Base-by-base conservation (phyloP, 2,329 filamentous ascomycete genomes). In the Trichophyton equinum region DNA sequence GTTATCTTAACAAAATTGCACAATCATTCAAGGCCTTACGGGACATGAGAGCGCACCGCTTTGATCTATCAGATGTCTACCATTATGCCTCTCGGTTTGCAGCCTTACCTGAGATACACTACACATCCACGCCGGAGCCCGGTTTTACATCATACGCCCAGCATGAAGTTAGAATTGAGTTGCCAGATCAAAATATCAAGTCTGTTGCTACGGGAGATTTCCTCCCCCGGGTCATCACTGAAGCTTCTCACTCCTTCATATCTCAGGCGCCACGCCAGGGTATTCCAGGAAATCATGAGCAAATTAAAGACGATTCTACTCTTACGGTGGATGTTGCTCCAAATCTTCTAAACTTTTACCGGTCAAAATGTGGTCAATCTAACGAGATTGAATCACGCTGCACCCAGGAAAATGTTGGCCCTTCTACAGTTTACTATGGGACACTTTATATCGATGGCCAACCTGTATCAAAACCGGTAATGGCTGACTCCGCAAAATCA, bases 81-180 rank as follows among this genome's bases (percentile, higher is more conserved):
- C 74, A 76, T 61, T 77, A 76, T 65, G 74, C 74, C 40, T 75
- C 75, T 1, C 67, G 70, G 30, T 75, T 71, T 62, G 73, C 72
- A 42, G 60, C 65, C 1, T 62, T 74, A 18, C 76, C 76, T 9
- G 57, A 62, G 2, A 59, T 63, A 25, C 57, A 62, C 40, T 57
- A 53, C 25, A 38, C 62, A 49, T 58, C 60, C 18, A 61, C 38
- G 1, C 55, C 13, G 40, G 58, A 65, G 7, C 60, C 67, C 5
- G 62, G 69, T 60, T 68, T 71, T 22, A 68, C 66, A 1, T 55
- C 51, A 11, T 15, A 55, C 9, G n/a, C 8, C n/a, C 27, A 15
- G 30, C 51, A 55, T 27, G 51, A 55, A 33, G 68, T 71, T 20
- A 68, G 65, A 1, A 69, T 77, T n/a, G 66, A 67, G 30, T 65